Evolutionary conservation across 352 stramenopile species (phyloP).

Genomic region (Globisporangium yorkense): DNA sequence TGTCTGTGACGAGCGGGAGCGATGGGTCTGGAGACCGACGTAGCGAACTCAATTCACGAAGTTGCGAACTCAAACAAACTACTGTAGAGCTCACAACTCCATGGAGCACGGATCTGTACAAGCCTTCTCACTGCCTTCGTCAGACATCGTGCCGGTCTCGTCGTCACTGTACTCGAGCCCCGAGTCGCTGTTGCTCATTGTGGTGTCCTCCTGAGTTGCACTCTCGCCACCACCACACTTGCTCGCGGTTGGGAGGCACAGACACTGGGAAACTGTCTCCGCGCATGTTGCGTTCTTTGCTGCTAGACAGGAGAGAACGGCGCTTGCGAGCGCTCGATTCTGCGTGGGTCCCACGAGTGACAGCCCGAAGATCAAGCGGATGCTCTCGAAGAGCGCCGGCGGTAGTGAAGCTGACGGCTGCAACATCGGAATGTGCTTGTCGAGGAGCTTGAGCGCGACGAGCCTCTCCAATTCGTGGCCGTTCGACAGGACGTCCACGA

Average conservation of each 20-base stretch:
- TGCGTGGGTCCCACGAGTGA: background rate
- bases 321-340: background rate
- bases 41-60: too few species aligned
- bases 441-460: constrained; percentile 2
- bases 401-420: background rate
- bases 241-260: background rate
- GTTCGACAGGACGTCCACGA: background rate
- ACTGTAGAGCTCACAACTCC: too few species aligned
- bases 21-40: too few species aligned
- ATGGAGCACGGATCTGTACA: too few species aligned
- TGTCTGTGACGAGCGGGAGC: too few species aligned
- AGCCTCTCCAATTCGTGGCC: background rate
- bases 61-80: too few species aligned
- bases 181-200: too few species aligned
- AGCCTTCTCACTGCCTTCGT: too few species aligned
- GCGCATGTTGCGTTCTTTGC: background rate
- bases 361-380: background rate
- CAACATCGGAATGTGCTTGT: background rate
- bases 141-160: too few species aligned
- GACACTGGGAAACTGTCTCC: background rate
- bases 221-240: too few species aligned
- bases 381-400: background rate
- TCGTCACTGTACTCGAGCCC: too few species aligned
- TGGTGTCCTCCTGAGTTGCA: too few species aligned
- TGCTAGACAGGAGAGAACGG: background rate